Percentiles rank a stretch among this genome's conserved stretches.
phyloP scores from a whole-genome alignment of 306 rosid species.

The Cyclanthera cordifolia region DNA sequence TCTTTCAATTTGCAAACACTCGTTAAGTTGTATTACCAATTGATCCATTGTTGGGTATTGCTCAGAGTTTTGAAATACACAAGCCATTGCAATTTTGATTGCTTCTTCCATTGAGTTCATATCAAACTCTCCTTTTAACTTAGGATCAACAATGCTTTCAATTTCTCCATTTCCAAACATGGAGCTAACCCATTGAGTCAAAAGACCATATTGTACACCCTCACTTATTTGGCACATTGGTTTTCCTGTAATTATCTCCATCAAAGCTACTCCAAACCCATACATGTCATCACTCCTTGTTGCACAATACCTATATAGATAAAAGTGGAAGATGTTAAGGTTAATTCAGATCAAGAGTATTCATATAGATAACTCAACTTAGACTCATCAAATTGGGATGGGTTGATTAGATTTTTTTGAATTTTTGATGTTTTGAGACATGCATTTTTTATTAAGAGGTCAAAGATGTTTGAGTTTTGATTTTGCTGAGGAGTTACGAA shows the following conservation, averaged over 20 bases:
- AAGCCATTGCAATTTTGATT: constrained; percentile 18
- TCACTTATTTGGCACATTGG: constrained; percentile 5
- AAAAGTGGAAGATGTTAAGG: too few relatives aligned
- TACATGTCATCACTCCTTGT: constrained; percentile 29
- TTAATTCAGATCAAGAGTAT: too few relatives aligned
- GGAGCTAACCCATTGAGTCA: constrained; percentile 19
- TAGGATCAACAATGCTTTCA: constrained; percentile 19
- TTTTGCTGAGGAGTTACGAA: too few relatives aligned
- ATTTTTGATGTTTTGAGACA: too few relatives aligned
- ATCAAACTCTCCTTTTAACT: constrained; percentile 14
- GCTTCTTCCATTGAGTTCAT: constrained; percentile 12
- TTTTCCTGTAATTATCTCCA: constrained; percentile 23
- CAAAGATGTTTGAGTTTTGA: too few relatives aligned
- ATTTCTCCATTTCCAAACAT: constrained; percentile 20
- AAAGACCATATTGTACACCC: background rate
- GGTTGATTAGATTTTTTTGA: too few relatives aligned
- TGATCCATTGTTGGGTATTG: constrained; percentile 21
- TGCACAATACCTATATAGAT: constrained; percentile 18
- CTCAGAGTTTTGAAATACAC: constrained; percentile 7
- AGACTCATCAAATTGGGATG: too few relatives aligned
- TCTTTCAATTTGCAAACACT: constrained; percentile 15
- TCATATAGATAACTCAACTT: too few relatives aligned
- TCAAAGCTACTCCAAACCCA: constrained; percentile 24
- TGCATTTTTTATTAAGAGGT: too few relatives aligned
- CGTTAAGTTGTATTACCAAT: constrained; percentile 12